phyloP scores from a whole-genome alignment of 805 yeast genomes.

The Saccharomycopsis selenospora region DNA sequence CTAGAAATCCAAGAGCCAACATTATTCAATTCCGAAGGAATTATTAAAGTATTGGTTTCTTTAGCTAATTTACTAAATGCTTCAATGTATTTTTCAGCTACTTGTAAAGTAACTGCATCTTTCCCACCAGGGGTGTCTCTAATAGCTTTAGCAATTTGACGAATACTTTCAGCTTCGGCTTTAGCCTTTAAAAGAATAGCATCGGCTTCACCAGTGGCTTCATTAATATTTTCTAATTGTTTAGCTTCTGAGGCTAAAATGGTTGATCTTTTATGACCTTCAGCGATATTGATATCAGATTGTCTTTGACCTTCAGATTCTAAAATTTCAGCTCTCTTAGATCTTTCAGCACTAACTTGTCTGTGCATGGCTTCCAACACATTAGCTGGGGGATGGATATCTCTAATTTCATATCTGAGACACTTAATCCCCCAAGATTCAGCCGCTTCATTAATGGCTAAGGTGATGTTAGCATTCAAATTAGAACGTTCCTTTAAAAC shows the following conservation, averaged over 20 bases:
- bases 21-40: constrained; percentile 72
- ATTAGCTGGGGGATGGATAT: constrained; percentile 79
- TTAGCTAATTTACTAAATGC: constrained; percentile 79
- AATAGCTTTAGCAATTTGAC: constrained; percentile 59
- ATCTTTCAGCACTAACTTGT: constrained; percentile 80
- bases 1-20: constrained; percentile 67
- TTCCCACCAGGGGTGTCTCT: constrained; percentile 59
- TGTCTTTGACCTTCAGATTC: constrained; percentile 82
- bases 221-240: constrained; percentile 53
- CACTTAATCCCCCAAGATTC: constrained; percentile 81
- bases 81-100: constrained; percentile 77
- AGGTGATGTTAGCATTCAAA: constrained; percentile 64
- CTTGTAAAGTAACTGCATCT: constrained; percentile 70
- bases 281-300: constrained; percentile 74
- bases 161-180: constrained; percentile 70
- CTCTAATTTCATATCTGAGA: constrained; percentile 78
- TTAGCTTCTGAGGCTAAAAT: constrained; percentile 72
- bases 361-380: constrained; percentile 89
- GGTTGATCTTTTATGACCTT: constrained; percentile 65
- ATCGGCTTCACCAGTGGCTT: constrained; percentile 69
- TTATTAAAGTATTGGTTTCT: constrained; percentile 68
- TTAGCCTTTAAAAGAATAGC: constrained; percentile 56
- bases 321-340: constrained; percentile 79
- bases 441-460: constrained; percentile 80
- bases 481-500: constrained; percentile 71